These are phyloP conservation scores for Trypanosoma rangeli DNA, from an alignment of 208 protist species.

Conservation along the genomic window DNA sequence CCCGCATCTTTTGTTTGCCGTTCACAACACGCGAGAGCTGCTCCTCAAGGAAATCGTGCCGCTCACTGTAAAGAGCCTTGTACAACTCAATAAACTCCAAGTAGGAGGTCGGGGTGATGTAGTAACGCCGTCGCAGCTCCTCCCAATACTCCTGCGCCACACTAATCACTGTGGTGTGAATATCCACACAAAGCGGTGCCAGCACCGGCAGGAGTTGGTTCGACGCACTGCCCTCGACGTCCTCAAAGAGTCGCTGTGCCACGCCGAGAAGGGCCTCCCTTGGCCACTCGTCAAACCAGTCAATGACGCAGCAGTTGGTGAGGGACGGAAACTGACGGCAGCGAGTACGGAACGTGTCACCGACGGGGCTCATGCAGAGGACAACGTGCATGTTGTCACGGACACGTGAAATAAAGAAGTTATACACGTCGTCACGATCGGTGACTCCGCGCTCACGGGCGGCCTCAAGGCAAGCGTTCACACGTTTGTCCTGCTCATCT, in stretches of 20 bases:
- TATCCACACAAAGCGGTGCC: constrained; percentile 84
- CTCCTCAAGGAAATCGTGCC: constrained; percentile 72
- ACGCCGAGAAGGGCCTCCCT: constrained; percentile 92
- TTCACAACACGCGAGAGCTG: constrained; percentile 91
- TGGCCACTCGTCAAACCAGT: constrained; percentile 98
- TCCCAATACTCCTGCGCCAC: constrained; percentile 87
- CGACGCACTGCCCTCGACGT: constrained; percentile 32
- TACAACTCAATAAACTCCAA: constrained; percentile 96
- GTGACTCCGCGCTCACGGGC: constrained; percentile 87
- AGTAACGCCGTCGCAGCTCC: constrained; percentile 92
- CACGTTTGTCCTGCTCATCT: constrained; percentile 96
- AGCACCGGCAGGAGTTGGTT: constrained; percentile 60
- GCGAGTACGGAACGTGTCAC: constrained; percentile 93
- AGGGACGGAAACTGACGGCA: constrained; percentile 97
- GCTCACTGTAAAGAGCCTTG: constrained; percentile 80
- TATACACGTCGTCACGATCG: constrained; percentile 92
- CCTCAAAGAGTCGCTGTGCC: constrained; percentile 75
- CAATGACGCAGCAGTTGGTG: constrained; percentile 97
- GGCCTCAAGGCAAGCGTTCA: constrained; percentile 90
- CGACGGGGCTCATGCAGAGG: constrained; percentile 96
- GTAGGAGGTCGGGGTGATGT: constrained; percentile 95
- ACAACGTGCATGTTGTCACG: constrained; percentile 96
- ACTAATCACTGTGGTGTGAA: constrained; percentile 76
- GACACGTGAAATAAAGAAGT: constrained; percentile 95
- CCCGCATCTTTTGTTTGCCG: constrained; percentile 90